A percentile compares a stretch with the other conserved stretches of the same genome.
These are phyloP conservation scores for Neonothopanus nambi DNA, from an alignment of 1,284 basidiomycete species.

Conservation along the genomic window DNA sequence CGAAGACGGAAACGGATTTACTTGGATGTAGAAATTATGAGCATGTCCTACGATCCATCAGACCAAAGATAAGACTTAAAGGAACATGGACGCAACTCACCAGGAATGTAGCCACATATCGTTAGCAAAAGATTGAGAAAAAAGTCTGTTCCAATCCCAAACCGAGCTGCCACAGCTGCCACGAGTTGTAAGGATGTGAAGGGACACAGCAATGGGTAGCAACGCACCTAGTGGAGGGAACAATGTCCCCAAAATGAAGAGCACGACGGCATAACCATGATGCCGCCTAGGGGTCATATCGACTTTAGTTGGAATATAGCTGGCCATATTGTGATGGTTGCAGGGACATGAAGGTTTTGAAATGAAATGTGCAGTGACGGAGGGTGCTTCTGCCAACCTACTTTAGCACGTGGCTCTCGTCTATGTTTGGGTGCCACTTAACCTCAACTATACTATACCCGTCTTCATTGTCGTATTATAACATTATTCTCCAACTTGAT, in stretches of 20 bases:
- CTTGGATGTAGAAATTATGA: constrained; percentile 93
- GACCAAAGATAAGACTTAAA: constrained; percentile 5
- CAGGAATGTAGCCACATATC: constrained; percentile 88
- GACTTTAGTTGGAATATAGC: constrained; percentile 21
- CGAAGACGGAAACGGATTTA: constrained; percentile 28
- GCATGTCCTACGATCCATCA: constrained; percentile 59
- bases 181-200: not conserved
- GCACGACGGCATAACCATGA: constrained; percentile 81
- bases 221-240: constrained; percentile 83
- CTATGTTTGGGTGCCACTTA: no score
- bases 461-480: no score
- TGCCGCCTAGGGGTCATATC: constrained; percentile 59
- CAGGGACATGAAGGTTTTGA: constrained; percentile 9
- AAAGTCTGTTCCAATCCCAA: constrained; percentile 92
- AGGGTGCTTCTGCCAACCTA: not conserved
- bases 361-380: not conserved
- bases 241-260: constrained; percentile 83
- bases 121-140: constrained; percentile 91
- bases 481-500: no score
- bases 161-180: constrained; percentile 89
- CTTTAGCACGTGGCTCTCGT: not conserved
- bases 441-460: no score
- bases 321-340: constrained; percentile 33
- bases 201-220: constrained; percentile 4
- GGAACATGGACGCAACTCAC: constrained; percentile 41